phyloP scores from a whole-genome alignment of 2,329 filamentous ascomycete species.

The Phoma sp. region DNA sequence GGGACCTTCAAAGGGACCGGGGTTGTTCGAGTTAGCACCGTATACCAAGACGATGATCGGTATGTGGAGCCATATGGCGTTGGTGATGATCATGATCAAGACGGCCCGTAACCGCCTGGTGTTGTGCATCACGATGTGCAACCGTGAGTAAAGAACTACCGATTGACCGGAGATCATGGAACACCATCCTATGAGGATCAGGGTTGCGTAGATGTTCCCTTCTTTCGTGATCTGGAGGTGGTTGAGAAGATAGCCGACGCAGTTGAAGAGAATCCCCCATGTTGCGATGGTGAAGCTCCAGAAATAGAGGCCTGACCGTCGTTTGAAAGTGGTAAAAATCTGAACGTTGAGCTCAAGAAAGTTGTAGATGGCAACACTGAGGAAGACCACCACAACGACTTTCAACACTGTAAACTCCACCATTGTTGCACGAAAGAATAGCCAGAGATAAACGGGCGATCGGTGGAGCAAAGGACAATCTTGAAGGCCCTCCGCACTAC shows the following conservation, averaged over 20 bases:
- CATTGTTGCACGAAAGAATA: conserved; percentile 5
- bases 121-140: conserved; percentile 63
- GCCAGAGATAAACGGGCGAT: background rate
- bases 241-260: conserved; percentile 52
- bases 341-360: conserved; percentile 52
- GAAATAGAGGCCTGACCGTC: conserved; percentile 55
- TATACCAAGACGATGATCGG: conserved; percentile 61
- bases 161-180: conserved; percentile 66
- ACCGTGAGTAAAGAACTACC: conserved; percentile 65
- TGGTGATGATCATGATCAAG: conserved; percentile 62
- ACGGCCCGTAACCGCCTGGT: conserved; percentile 54
- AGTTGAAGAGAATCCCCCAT: conserved; percentile 52
- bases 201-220: conserved; percentile 38
- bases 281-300: conserved; percentile 54
- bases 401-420: conserved; percentile 8
- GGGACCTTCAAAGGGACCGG: conserved; percentile 31
- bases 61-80: conserved; percentile 59
- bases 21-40: conserved; percentile 51
- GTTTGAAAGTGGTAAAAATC: conserved; percentile 54
- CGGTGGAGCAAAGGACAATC: background rate
- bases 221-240: conserved; percentile 44
- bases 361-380: conserved; percentile 43
- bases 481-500: conserved; percentile 3
- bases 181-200: conserved; percentile 63
- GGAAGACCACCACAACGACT: conserved; percentile 25